A percentile compares a stretch with the other conserved stretches of the same genome.
phyloP scores from a whole-genome alignment of 768 basidiomycete genomes.

The Candolleomyces eurysporus region DNA sequence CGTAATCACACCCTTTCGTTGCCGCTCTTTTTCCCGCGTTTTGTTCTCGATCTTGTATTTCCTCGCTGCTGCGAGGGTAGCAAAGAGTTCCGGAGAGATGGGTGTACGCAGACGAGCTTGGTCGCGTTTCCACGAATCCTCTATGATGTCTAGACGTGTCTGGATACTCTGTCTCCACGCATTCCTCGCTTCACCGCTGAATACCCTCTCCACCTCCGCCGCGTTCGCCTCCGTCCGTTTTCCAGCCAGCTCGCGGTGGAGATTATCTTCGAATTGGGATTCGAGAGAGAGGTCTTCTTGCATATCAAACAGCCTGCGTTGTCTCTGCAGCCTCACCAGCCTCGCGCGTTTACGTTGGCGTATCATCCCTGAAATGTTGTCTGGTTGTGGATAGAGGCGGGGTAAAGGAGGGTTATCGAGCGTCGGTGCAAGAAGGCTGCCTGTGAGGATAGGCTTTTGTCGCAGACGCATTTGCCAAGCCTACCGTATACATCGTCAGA shows the following conservation, averaged over 20 bases:
- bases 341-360: conserved; percentile 35
- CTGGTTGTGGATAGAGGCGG: conserved; percentile 77
- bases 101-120: conserved; percentile 38
- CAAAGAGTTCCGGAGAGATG: conserved; percentile 48
- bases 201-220: conserved; percentile 8
- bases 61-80: conserved; percentile 52
- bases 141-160: conserved; percentile 27
- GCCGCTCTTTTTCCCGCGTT: conserved; percentile 57
- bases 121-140: conserved; percentile 37
- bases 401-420: conserved; percentile 71
- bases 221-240: no score
- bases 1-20: conserved; percentile 62
- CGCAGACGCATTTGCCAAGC: conserved; percentile 54
- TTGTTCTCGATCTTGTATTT: conserved; percentile 62
- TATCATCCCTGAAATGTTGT: conserved; percentile 70
- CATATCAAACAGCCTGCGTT: conserved; percentile 27
- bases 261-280: conserved; percentile 32
- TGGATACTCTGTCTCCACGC: conserved; percentile 34
- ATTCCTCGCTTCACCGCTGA: conserved; percentile 16
- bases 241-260: conserved; percentile 5
- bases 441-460: conserved; percentile 68
- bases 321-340: conserved; percentile 40
- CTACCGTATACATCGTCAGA: conserved; percentile 27
- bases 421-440: conserved; percentile 64
- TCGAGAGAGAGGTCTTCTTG: conserved; percentile 33